These are phyloP conservation scores for Vitellaria paradoxa DNA, from an alignment of 179 eudicot species.

Conservation along the genomic window DNA sequence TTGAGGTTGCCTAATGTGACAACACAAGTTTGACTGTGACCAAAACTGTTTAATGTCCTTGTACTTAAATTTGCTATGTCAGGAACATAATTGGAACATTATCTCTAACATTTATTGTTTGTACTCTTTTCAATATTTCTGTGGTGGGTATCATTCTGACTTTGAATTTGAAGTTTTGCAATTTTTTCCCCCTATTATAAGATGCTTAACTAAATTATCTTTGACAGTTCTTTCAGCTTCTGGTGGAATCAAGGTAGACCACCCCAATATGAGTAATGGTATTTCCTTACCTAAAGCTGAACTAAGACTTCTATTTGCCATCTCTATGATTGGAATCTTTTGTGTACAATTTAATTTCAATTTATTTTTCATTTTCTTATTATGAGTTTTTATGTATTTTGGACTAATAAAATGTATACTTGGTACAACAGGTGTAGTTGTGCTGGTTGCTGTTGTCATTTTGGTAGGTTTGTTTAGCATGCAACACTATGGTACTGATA, in stretches of 20 bases:
- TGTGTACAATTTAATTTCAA: not conserved
- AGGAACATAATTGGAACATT: not conserved
- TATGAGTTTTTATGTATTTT: not conserved
- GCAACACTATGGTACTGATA: slow-evolving; percentile 83
- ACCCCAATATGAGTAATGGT: slow-evolving; percentile 72
- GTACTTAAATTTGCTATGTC: not conserved
- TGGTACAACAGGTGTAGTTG: slow-evolving; percentile 51
- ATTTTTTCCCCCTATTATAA: not conserved
- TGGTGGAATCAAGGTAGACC: slow-evolving; percentile 60
- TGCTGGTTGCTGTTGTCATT: slow-evolving; percentile 69
- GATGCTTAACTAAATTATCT: slow-evolving; percentile 17
- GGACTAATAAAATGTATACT: slow-evolving; percentile 8
- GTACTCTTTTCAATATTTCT: not conserved
- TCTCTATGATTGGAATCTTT: slow-evolving; percentile 6
- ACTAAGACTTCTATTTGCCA: not conserved
- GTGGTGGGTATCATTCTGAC: not conserved
- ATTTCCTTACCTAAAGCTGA: slow-evolving; percentile 12
- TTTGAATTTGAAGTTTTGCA: too few species aligned
- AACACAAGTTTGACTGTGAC: too few species aligned
- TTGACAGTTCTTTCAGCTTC: slow-evolving; percentile 80
- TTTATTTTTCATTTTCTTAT: not conserved
- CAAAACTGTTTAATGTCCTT: too few species aligned
- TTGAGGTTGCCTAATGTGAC: too few species aligned
- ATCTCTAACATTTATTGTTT: not conserved
- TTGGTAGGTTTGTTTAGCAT: slow-evolving; percentile 70